Base-by-base conservation (phyloP, 306 rosid genomes). In the Quercus alba region DNA sequence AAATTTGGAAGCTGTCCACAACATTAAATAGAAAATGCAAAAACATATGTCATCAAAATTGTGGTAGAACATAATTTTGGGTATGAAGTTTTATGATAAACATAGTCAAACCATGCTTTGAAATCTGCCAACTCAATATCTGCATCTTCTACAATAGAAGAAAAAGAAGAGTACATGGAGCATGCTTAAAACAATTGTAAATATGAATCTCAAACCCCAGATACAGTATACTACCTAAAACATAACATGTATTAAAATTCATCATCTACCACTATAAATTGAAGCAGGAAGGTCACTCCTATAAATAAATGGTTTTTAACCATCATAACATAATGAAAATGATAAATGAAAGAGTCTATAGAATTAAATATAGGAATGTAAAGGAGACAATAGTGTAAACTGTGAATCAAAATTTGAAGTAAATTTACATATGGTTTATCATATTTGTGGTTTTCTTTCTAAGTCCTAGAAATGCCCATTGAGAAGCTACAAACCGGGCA, bases 121-220 rank as follows among this genome's bases (percentile, higher is more conserved):
- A 93, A 89, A 88, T 88, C 97, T 18, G 69, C 87, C 87, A 93
- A 82, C 46, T 95, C 98, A 74, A 68, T 71, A 69, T 88, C 85
- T 44, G 85, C 52, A 12, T 84, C 75, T 44, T 85, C 98, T 93
- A 89, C 73, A 80, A 75, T 31, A 20, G 73, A 38, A 20, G 64
- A 67, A 78, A 51, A 73, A 15, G 17, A 33, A 49, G 31, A 28
- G 35, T 25, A 19, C 77, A 77, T 54, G 66, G 80, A 84, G 44
- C 75, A 54, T 35, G 44, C 44, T 35, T 35, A 35, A 35, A 35
- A 35, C 44, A 35, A 5, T 35, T 35, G 44, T 35, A 6, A 35
- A 35, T 35, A 35, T 6, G 2, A 35, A 35, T 6, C 44, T 35
- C 44, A 35, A 35, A 35, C 44, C 44, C 44, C 44, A 35, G 2